Percentiles rank a stretch among this genome's conserved stretches.
phyloP scores from a whole-genome alignment of 2,329 filamentous ascomycete genomes.

The Ophidiomyces ophidiicola region DNA sequence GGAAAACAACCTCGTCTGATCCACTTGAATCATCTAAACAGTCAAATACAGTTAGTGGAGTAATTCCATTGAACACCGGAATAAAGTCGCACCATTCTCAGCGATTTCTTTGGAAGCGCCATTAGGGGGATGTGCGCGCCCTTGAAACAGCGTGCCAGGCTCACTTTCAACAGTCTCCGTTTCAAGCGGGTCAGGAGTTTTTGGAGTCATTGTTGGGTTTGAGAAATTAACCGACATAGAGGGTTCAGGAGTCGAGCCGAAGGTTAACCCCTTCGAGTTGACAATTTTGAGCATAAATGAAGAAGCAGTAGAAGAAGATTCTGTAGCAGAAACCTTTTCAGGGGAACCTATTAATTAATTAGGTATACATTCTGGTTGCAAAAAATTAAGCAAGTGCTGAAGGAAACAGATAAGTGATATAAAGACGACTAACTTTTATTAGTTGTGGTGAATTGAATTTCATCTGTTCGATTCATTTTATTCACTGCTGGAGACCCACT shows the following conservation, averaged over 20 bases:
- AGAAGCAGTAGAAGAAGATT: neutral
- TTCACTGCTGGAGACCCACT: neutral
- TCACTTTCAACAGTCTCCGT: neutral
- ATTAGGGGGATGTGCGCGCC: too few relatives aligned
- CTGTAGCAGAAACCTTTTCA: neutral
- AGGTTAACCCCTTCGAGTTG: too few relatives aligned
- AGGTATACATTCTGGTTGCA: too few relatives aligned
- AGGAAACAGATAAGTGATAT: too few relatives aligned
- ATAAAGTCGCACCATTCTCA: too few relatives aligned
- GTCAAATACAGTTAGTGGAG: neutral
- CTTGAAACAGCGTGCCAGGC: neutral
- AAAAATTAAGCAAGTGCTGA: too few relatives aligned
- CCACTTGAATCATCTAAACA: conserved; percentile 12
- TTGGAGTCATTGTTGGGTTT: neutral
- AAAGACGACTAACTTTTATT: conserved; percentile 2
- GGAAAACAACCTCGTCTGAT: conserved; percentile 20
- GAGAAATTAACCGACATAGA: conserved; percentile 1
- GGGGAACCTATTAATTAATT: neutral
- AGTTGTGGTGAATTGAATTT: neutral
- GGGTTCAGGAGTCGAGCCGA: neutral
- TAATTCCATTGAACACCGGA: too few relatives aligned
- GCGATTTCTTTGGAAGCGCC: too few relatives aligned
- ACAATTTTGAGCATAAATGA: neutral
- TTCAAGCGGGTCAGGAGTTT: neutral
- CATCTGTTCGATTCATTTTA: neutral